These are phyloP conservation scores for Dictyostelium discoideum DNA, from an alignment of 78 protist genomes.

Conservation along the genomic window dicty_2.7 NC_007090.3:1929501-1930000, in stretches of 20 bases:
- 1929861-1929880: neutral
- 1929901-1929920: neutral
- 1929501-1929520: neutral
- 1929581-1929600: neutral
- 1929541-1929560: neutral
- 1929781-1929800: neutral
- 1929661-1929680: no score
- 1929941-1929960: conserved; percentile 10
- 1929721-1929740: no score
- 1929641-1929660: neutral
- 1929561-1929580: neutral
- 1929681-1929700: no score
- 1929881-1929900: neutral
- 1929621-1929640: neutral
- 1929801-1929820: neutral
- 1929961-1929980: neutral
- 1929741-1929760: no score
- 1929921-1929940: neutral
- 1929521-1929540: neutral
- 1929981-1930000: neutral
- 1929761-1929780: neutral
- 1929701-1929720: no score
- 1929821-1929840: neutral
- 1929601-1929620: no score
- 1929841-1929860: neutral